A percentile compares a stretch with the other conserved stretches of the same genome.
These are phyloP conservation scores for Phialocephala sp. DNA, from an alignment of 2,329 filamentous ascomycete species.

Conservation along the genomic window DNA sequence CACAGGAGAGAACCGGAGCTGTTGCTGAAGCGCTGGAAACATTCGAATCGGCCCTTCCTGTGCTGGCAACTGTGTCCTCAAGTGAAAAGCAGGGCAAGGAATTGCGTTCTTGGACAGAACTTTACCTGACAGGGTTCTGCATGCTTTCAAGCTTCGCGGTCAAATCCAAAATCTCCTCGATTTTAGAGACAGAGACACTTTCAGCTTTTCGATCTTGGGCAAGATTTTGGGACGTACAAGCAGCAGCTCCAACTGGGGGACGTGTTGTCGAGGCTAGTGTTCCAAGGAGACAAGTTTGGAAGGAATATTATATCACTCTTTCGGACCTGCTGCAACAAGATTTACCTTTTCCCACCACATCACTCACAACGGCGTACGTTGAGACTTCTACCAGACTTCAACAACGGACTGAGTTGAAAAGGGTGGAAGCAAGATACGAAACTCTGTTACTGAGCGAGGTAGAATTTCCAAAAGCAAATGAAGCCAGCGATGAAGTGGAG, in stretches of 20 bases:
- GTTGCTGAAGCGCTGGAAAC: constrained; percentile 66
- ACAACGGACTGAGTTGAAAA: constrained; percentile 78
- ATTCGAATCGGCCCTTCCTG: constrained; percentile 69
- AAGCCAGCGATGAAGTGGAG: constrained; percentile 80
- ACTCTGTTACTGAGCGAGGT: constrained; percentile 77
- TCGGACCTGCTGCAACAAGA: constrained; percentile 76
- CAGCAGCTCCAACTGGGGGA: constrained; percentile 56
- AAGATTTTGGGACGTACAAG: constrained; percentile 64
- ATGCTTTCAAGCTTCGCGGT: constrained; percentile 68
- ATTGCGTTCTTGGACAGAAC: constrained; percentile 78
- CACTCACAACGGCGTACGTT: constrained; percentile 46
- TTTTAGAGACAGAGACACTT: constrained; percentile 59
- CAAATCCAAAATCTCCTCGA: constrained; percentile 55
- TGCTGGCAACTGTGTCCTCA: constrained; percentile 60
- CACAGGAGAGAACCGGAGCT: constrained; percentile 56
- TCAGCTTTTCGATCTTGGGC: constrained; percentile 71
- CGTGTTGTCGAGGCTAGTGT: constrained; percentile 64
- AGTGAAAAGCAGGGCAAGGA: constrained; percentile 64
- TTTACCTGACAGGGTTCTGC: constrained; percentile 76
- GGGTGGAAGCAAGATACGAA: constrained; percentile 81
- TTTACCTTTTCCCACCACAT: constrained; percentile 61
- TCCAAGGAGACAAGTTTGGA: constrained; percentile 76
- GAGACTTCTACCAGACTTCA: constrained; percentile 64
- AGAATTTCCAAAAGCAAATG: constrained; percentile 82
- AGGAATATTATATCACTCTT: constrained; percentile 80